These are phyloP conservation scores for Taiozyma onychis DNA, from an alignment of 1,139 yeast genomes.

Conservation along the genomic window DNA sequence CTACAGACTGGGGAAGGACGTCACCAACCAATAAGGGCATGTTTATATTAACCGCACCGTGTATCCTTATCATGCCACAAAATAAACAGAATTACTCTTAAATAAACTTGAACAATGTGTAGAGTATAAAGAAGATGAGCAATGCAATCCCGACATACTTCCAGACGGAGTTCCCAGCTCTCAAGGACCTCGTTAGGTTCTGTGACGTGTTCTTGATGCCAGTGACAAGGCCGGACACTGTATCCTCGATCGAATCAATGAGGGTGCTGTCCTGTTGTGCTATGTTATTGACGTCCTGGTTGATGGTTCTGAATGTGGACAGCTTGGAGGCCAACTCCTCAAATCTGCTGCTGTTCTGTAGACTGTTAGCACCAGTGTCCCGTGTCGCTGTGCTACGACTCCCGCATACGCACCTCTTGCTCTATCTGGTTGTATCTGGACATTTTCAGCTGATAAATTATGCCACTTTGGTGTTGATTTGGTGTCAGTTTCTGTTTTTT, in stretches of 20 bases:
- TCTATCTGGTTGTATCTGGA: conserved; percentile 41
- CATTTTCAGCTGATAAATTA: conserved; percentile 24
- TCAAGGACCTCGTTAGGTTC: conserved; percentile 55
- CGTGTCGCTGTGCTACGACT: not conserved
- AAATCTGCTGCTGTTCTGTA: conserved; percentile 56
- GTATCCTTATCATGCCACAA: no score
- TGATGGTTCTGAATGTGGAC: conserved; percentile 53
- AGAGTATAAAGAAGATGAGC: conserved; percentile 55
- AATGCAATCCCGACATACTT: conserved; percentile 56
- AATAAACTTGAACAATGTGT: conserved; percentile 56
- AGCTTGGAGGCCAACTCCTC: conserved; percentile 56
- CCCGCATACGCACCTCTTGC: conserved; percentile 27
- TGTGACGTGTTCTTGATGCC: conserved; percentile 63
- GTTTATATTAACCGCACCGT: no score
- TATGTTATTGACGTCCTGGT: conserved; percentile 57
- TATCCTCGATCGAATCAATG: conserved; percentile 51
- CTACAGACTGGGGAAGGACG: conserved; percentile 85
- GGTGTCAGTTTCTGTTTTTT: not conserved
- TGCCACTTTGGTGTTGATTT: not conserved
- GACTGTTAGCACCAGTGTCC: not conserved
- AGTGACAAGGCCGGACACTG: conserved; percentile 54
- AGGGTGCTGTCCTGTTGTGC: conserved; percentile 51
- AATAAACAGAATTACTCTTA: conserved; percentile 10
- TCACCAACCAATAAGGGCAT: conserved; percentile 30
- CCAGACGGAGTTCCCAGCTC: conserved; percentile 51